Base-by-base conservation (phyloP, 2,329 filamentous ascomycete species). In the Stachybotrys echinatus region DNA sequence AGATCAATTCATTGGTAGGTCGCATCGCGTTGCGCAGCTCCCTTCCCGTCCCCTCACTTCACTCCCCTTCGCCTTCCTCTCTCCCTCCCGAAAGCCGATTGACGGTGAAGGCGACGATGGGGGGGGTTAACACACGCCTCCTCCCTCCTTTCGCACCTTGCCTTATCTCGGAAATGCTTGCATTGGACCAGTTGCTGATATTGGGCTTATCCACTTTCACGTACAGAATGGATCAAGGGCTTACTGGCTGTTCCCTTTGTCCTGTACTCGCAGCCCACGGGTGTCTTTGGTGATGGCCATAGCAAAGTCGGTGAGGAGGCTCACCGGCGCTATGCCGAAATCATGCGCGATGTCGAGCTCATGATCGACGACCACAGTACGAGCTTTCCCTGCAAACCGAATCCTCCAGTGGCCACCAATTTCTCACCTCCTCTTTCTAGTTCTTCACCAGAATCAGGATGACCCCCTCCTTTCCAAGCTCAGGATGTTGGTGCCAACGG, bases 191-290 rank as follows among this genome's bases (percentile, higher is more conserved):
- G n/a, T n/a, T n/a, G n/a, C n/a, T n/a, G n/a, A n/a, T n/a, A n/a
- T n/a, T n/a, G n/a, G n/a, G n/a, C n/a, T n/a, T n/a, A n/a, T n/a
- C n/a, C n/a, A n/a, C 27, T 34, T 14, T 34, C 27, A 14, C 10
- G 3, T 34, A 34, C 27, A 84, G 90, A 96, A 86, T 97, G 92
- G 92, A 89, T 97, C 76, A 97, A 99, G 72, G 89, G 87, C 38
- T 80, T 97, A 4, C 76, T 97, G 12, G 94, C 94, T 2, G 92
- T 97, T 1, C 94, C 94, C 0, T 99, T 99, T 65, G 92, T 99
- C 38, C 81, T 99, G 48, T 91, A 96, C 67, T 96, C 92, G 1
- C 92, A 97, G 65, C 94, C 94, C 4, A 95, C 90, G 1, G 90
- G 90, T 19, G 83, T 91, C 40, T 91, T 92, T 61, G 86, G 92